Evolutionary conservation across 164 flowering plant species (phyloP).

Genomic region (Hamamelis virginiana): DNA sequence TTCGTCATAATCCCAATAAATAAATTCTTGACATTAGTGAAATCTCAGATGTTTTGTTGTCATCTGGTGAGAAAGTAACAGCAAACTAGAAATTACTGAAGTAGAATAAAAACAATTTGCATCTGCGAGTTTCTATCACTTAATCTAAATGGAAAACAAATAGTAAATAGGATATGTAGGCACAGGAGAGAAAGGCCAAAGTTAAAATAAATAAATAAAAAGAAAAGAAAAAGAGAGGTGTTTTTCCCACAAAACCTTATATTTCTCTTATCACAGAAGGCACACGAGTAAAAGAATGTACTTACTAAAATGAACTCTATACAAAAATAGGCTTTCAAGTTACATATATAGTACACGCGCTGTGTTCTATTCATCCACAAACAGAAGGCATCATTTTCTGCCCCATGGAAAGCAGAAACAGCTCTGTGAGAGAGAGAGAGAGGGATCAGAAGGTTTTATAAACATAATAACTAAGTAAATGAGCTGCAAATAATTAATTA

Average conservation of each 20-base stretch:
- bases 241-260: not conserved
- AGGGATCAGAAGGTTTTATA: not conserved
- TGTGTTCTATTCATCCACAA: not conserved
- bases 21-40: no score
- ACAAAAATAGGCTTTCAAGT: not conserved
- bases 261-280: not conserved
- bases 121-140: no score
- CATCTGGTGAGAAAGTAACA: no score
- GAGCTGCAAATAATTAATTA: no score
- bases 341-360: not conserved
- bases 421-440: constrained; percentile 9
- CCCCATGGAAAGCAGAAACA: constrained; percentile 24
- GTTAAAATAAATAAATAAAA: no score
- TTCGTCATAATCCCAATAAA: no score
- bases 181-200: not conserved
- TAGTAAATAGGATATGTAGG: no score
- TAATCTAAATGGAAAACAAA: not conserved
- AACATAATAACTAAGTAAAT: not conserved
- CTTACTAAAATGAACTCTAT: not conserved
- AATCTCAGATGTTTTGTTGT: no score
- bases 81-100: no score
- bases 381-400: constrained; percentile 4
- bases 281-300: not conserved
- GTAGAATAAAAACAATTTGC: no score
- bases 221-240: not conserved